These are phyloP conservation scores for Russula lepida DNA, from an alignment of 768 basidiomycete species.

Conservation along the genomic window DNA sequence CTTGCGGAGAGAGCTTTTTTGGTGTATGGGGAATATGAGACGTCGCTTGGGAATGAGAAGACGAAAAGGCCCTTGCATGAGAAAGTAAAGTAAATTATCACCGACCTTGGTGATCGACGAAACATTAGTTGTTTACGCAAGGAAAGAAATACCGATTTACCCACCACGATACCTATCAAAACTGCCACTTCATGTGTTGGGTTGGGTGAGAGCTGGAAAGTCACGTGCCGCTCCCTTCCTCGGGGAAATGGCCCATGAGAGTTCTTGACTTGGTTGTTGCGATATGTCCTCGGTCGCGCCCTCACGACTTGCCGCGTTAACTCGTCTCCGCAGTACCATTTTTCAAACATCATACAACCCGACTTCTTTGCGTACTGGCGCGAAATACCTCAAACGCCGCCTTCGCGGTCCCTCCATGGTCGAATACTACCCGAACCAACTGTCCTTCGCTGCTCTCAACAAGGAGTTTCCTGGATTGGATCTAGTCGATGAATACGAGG, in stretches of 20 bases:
- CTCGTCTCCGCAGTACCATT: slow-evolving; percentile 56
- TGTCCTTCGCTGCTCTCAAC: slow-evolving; percentile 47
- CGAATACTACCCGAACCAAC: slow-evolving; percentile 65
- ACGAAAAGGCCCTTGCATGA: slow-evolving; percentile 5
- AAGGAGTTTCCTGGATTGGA: slow-evolving; percentile 28
- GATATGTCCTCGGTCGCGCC: slow-evolving; percentile 35
- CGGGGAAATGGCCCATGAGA: too few relatives aligned
- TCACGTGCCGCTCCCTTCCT: neutral
- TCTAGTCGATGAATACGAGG: slow-evolving; percentile 57
- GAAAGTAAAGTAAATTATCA: neutral
- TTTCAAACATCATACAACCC: slow-evolving; percentile 92
- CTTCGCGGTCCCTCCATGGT: slow-evolving; percentile 83
- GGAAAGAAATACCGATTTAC: neutral
- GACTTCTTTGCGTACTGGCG: slow-evolving; percentile 68
- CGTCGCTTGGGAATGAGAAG: neutral
- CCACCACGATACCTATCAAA: neutral
- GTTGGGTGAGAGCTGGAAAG: too few relatives aligned
- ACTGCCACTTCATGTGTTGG: too few relatives aligned
- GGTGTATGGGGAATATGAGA: neutral
- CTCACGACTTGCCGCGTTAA: slow-evolving; percentile 52
- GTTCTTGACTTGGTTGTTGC: neutral
- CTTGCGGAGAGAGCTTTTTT: neutral
- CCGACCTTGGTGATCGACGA: neutral
- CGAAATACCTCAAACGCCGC: slow-evolving; percentile 80
- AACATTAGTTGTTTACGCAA: neutral